Percentiles rank a stretch among this genome's conserved stretches.
Evolutionary conservation across 257 asterid species (phyloP).

Genomic region (Verbena officinalis): DNA sequence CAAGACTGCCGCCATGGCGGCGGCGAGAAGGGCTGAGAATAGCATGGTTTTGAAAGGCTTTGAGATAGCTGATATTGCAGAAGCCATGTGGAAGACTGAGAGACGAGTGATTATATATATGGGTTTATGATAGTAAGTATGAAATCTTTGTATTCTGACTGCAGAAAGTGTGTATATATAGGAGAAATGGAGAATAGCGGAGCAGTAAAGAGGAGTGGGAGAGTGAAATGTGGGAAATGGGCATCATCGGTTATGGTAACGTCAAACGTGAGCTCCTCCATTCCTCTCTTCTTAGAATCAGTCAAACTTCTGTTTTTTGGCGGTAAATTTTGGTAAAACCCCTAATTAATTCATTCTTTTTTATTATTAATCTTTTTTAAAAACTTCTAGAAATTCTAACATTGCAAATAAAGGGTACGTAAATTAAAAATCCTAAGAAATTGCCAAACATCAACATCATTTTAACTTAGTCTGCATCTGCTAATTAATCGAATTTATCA

Average conservation of each 20-base stretch:
- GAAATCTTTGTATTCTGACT: not conserved
- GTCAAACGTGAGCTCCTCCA: not conserved
- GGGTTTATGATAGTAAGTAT: not conserved
- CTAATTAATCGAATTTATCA: no score
- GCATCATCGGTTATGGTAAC: not conserved
- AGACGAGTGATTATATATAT: not conserved
- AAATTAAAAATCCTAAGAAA: no score
- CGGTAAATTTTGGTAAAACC: not conserved
- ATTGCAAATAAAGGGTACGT: no score
- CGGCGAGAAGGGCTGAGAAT: conserved; percentile 33
- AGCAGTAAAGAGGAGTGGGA: not conserved
- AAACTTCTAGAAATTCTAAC: no score
- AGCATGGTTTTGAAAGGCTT: conserved; percentile 26
- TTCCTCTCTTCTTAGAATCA: not conserved
- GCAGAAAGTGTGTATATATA: not conserved
- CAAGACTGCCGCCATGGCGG: conserved; percentile 23
- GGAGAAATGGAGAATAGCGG: not conserved
- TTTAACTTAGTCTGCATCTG: no score
- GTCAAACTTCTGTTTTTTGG: not conserved
- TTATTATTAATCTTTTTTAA: no score
- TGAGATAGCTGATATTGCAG: conserved; percentile 4
- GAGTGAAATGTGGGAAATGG: not conserved
- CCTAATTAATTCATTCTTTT: no score
- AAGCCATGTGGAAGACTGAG: conserved; percentile 36
- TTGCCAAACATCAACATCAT: no score